These are phyloP conservation scores for Sergeia podlipaevii DNA, from an alignment of 208 protist genomes.

Conservation along the genomic window DNA sequence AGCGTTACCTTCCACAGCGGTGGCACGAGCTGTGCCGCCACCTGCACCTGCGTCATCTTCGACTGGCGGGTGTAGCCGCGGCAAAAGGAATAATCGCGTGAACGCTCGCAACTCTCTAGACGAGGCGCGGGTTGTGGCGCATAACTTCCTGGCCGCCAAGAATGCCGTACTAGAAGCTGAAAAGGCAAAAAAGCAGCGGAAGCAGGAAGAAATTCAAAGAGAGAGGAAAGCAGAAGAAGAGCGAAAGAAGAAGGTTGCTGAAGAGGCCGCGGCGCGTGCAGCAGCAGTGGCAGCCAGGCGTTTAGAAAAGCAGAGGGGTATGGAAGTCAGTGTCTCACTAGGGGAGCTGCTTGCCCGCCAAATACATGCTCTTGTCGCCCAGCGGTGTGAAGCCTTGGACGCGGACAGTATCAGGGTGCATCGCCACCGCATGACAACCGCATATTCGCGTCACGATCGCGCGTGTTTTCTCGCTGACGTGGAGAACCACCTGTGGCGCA, in stretches of 20 bases:
- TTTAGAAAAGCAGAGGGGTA: too few species aligned
- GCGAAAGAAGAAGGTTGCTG: background rate
- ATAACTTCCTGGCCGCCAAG: background rate
- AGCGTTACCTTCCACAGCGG: too few species aligned
- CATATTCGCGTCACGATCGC: conserved; percentile 17
- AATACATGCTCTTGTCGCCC: too few species aligned
- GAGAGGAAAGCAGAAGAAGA: background rate
- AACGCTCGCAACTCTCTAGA: background rate
- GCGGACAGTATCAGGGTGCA: conserved; percentile 4
- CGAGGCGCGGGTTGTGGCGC: background rate
- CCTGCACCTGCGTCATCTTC: background rate
- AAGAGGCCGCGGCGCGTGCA: too few species aligned
- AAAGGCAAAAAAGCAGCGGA: background rate
- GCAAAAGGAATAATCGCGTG: background rate
- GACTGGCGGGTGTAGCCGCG: background rate
- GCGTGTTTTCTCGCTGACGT: conserved; percentile 27
- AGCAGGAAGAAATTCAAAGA: background rate
- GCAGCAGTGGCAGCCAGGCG: too few species aligned
- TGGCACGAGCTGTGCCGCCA: background rate
- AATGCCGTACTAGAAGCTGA: background rate
- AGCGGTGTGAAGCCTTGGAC: background rate
- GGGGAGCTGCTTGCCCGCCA: too few species aligned
- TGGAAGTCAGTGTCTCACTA: too few species aligned
- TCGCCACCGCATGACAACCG: background rate
- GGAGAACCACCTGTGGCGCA: conserved; percentile 22